Evolutionary conservation across 257 asterid species (phyloP), one percentile per base, ranked within the genome.

Genomic region (Solanum chiquidenum): DNA sequence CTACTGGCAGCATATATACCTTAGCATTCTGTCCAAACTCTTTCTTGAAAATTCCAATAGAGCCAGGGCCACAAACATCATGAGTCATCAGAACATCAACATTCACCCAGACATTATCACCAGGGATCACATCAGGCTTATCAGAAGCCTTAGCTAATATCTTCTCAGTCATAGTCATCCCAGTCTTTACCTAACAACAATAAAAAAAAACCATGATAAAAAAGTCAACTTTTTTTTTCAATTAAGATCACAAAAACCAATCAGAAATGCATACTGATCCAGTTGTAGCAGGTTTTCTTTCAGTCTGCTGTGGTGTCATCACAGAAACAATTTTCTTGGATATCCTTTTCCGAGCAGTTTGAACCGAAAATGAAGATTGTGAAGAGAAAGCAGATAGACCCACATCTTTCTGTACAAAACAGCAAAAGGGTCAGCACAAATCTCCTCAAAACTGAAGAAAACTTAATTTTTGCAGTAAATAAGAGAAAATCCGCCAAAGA

Each of bases 111-210:
- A 92, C 96, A 86, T 97, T 97, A 74, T 97, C 99, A 89, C 99
- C 99, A 23, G 99, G 99, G 73, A 80, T 90, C 93, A 97, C 91
- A 69, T 91, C 95, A 72, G 93, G 33, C 89, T 93, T 97, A 91
- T 96, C 96, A 11, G 99, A 96, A 87, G 98, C 97, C 90, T 90
- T 96, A 27, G 98, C 96, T 58, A 97, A 86, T 88, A 96, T 97
- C 92, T 97, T 97, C 94, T 97, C 99, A 74, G 99, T 97, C 98
- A 95, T 92, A 7, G 99, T 95, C 99, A 95, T 94, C 74, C 92
- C 98, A 20, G 98, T 96, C 93, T 97, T 96, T 25, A 97, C 98
- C 99, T 97, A 87, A 46, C 5, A 9, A 37, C 29, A 40, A 77
- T 77, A 3, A 23, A 38, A 21, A 79, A 27, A 44, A 1, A 0